These are phyloP conservation scores for Cercospora sojina DNA, from an alignment of 2,329 filamentous ascomycete species.

Conservation along the genomic window DNA sequence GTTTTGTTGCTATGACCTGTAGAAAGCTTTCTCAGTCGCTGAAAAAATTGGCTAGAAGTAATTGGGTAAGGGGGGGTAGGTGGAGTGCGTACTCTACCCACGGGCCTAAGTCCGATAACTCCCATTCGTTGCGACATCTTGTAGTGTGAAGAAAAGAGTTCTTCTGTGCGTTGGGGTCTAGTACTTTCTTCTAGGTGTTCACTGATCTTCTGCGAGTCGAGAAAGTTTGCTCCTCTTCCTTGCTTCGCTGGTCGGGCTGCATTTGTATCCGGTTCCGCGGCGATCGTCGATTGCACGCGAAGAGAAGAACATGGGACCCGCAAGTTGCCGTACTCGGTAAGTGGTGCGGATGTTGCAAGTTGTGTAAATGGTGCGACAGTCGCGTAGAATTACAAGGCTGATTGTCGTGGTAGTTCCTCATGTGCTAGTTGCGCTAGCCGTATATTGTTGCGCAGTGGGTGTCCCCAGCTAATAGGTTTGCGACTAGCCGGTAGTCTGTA, in stretches of 20 bases:
- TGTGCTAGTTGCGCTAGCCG: not conserved
- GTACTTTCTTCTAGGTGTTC: not conserved
- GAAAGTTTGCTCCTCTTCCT: not conserved
- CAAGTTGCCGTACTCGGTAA: not conserved
- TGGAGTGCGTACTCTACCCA: slow-evolving; percentile 3
- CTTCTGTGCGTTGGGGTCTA: not conserved
- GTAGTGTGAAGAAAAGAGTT: not conserved
- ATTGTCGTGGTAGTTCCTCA: not conserved
- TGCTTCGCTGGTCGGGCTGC: not conserved
- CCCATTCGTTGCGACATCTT: slow-evolving; percentile 4
- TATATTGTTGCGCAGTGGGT: not conserved
- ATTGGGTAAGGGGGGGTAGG: not conserved
- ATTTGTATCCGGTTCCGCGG: not conserved
- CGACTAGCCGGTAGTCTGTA: not conserved
- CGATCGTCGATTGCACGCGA: slow-evolving; percentile 4
- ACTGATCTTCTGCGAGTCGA: not conserved
- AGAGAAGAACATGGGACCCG: not conserved
- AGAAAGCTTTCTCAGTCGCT: not conserved
- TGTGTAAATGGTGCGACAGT: not conserved
- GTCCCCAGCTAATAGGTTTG: not conserved
- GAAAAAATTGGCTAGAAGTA: not conserved
- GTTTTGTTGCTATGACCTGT: not conserved
- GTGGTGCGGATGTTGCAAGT: not conserved
- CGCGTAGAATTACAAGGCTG: not conserved
- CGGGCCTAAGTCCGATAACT: not conserved